Conservation (phyloP, 2,329 filamentous ascomycete species). For the Exophiala sideris region DNA sequence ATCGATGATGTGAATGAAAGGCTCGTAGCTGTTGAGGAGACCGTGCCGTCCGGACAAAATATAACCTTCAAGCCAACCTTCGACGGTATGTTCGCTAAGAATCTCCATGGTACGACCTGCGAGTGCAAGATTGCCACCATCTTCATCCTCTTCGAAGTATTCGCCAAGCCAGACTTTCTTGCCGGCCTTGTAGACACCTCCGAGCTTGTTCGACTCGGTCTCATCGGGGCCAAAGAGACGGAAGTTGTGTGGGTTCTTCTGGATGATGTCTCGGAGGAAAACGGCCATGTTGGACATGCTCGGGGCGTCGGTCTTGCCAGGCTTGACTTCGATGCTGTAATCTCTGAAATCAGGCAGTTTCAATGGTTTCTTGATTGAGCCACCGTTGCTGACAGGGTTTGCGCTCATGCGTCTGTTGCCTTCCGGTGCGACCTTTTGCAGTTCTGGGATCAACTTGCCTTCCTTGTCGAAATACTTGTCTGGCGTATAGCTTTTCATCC, state of each 20-base stretch:
- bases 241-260: constrained; percentile 64
- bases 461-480: constrained; percentile 65
- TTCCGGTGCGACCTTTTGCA: constrained; percentile 62
- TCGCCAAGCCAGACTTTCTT: constrained; percentile 81
- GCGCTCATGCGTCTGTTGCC: constrained; percentile 71
- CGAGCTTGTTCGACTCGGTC: constrained; percentile 77
- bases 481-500: constrained; percentile 74
- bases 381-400: constrained; percentile 72
- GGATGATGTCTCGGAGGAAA: constrained; percentile 66
- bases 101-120: constrained; percentile 78
- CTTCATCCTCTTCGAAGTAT: constrained; percentile 70
- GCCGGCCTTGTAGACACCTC: constrained; percentile 65
- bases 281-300: constrained; percentile 69
- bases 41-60: constrained; percentile 71
- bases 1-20: constrained; percentile 79
- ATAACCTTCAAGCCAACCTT: constrained; percentile 79
- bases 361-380: constrained; percentile 63
- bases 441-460: constrained; percentile 61
- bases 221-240: constrained; percentile 76
- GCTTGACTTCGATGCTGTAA: constrained; percentile 62
- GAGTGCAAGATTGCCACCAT: constrained; percentile 69
- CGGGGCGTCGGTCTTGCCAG: constrained; percentile 54
- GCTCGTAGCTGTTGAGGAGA: constrained; percentile 76
- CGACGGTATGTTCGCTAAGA: constrained; percentile 74
- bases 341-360: constrained; percentile 67